phyloP scores from a whole-genome alignment of 495 filamentous ascomycete species.

The Hypomontagnella submonticulosa region DNA sequence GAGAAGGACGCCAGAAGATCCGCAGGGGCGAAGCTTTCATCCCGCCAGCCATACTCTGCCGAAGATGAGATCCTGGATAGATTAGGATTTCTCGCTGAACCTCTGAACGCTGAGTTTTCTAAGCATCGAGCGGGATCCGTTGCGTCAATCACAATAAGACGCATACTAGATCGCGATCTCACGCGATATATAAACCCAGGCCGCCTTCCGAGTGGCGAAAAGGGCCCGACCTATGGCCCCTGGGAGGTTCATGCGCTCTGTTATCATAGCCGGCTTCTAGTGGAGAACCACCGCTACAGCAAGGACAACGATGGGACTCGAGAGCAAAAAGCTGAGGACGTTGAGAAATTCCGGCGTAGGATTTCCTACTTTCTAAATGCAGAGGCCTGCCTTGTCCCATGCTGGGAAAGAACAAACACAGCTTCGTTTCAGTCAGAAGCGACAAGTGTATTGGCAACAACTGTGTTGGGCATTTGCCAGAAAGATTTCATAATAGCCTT shows the following conservation, averaged over 20 bases:
- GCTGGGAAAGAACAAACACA: constrained; percentile 32
- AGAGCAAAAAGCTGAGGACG: constrained; percentile 18
- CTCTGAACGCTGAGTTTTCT: constrained; percentile 19
- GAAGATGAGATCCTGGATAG: constrained; percentile 37
- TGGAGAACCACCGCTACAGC: constrained; percentile 20
- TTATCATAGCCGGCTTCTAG: constrained; percentile 34
- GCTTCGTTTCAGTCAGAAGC: constrained; percentile 28
- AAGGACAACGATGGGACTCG: constrained; percentile 3
- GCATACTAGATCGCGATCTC: constrained; percentile 14
- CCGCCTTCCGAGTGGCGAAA: neutral
- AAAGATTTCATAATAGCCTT: constrained; percentile 4
- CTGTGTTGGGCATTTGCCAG: constrained; percentile 20
- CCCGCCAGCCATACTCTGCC: constrained; percentile 23
- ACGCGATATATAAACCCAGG: constrained; percentile 20
- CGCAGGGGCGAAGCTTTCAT: constrained; percentile 24
- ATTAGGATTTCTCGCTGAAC: constrained; percentile 27
- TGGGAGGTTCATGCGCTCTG: constrained; percentile 41
- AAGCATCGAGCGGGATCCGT: constrained; percentile 4
- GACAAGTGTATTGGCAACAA: constrained; percentile 26
- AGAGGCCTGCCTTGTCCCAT: constrained; percentile 27
- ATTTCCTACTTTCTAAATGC: constrained; percentile 25
- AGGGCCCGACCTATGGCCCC: constrained; percentile 16
- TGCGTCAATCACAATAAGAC: constrained; percentile 19
- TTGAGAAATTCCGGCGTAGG: constrained; percentile 3
- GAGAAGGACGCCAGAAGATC: constrained; percentile 16